These are phyloP conservation scores for Laburnicola sp. DNA, from an alignment of 2,329 filamentous ascomycete species.

Conservation along the genomic window DNA sequence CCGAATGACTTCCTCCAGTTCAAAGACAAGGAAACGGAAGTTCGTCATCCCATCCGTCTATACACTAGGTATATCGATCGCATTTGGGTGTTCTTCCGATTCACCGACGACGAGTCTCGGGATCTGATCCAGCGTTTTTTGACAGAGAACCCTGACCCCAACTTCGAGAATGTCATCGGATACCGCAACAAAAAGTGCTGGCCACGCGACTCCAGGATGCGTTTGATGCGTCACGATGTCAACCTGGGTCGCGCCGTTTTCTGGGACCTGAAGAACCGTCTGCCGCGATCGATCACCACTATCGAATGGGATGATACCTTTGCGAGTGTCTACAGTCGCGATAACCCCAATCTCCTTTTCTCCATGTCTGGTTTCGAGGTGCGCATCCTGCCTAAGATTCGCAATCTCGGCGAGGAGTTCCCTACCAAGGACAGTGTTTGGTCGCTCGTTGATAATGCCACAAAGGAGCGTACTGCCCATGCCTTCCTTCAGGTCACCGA, in stretches of 20 bases:
- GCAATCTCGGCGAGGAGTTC: slow-evolving; percentile 95
- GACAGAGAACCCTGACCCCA: slow-evolving; percentile 96
- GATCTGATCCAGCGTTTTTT: slow-evolving; percentile 97
- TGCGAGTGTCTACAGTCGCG: slow-evolving; percentile 93
- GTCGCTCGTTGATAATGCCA: slow-evolving; percentile 94
- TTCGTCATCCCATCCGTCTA: slow-evolving; percentile 91
- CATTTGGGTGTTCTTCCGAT: slow-evolving; percentile 97
- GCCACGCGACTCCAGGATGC: slow-evolving; percentile 97
- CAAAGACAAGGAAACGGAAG: slow-evolving; percentile 88
- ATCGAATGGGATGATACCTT: slow-evolving; percentile 99
- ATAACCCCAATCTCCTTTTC: slow-evolving; percentile 96
- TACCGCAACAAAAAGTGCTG: slow-evolving; percentile 99
- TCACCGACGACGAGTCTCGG: slow-evolving; percentile 88
- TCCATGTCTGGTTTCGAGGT: slow-evolving; percentile 99
- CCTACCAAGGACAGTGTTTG: slow-evolving; percentile 97
- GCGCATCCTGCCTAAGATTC: slow-evolving; percentile 89
- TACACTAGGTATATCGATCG: slow-evolving; percentile 98
- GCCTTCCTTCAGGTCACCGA: slow-evolving; percentile 98
- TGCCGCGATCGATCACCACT: slow-evolving; percentile 92
- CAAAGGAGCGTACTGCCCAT: slow-evolving; percentile 94
- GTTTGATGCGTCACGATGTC: slow-evolving; percentile 97
- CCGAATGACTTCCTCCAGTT: slow-evolving; percentile 99
- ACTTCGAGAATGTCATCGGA: slow-evolving; percentile 98
- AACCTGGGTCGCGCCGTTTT: slow-evolving; percentile 97
- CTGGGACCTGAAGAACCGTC: slow-evolving; percentile 97